Base-by-base conservation (phyloP, 768 basidiomycete genomes). In the Phaffia australis region DNA sequence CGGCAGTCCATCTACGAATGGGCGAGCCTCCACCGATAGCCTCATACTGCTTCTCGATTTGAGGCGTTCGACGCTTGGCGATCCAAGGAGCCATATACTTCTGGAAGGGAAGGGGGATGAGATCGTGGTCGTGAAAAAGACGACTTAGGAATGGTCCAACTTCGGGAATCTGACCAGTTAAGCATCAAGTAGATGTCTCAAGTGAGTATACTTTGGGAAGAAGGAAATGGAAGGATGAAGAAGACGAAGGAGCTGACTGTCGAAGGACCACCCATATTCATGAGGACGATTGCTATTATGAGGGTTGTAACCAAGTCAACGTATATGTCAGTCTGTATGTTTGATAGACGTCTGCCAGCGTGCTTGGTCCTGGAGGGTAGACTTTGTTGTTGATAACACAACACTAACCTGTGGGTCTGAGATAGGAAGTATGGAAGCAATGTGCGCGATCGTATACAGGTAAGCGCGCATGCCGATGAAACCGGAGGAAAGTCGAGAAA, bases 261-360 rank as follows among this genome's bases (percentile, higher is more conserved):
- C 60, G 88, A 83, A 27, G 94, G 95, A 1, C 95, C 95, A 54
- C 95, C 95, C 95, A 99, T 99, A 77, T 98, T 99, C 79, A 99
- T 80, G 87, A 99, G 88, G 51, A 99, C 91, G 69, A 98, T 82
- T 48, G 88, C 94, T 84, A 63, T 60, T 23, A 8, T 42, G 2
- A 14, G 56, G n/a, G 49, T 23, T 48, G 48, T 32, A 48, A 63
- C 21, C 15, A 35, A 57, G 62, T 59, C 19, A 64, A 60, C 59
- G 25, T 60, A 19, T 48, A 25, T 18, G 46, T 60, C 14, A 49
- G 46, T 25, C 59, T 60, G 47, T 49, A 60, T n/a, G n/a, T 49
- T 27, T 46, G 47, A 27, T 25, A 49, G 27, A 2, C n/a, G 59
- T 48, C n/a, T 25, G 27, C 51, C 16, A 52, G 51, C 21, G 18